Evolutionary conservation across 2,329 filamentous ascomycete genomes (phyloP).

Genomic region (Fusarium lyarnte): DNA sequence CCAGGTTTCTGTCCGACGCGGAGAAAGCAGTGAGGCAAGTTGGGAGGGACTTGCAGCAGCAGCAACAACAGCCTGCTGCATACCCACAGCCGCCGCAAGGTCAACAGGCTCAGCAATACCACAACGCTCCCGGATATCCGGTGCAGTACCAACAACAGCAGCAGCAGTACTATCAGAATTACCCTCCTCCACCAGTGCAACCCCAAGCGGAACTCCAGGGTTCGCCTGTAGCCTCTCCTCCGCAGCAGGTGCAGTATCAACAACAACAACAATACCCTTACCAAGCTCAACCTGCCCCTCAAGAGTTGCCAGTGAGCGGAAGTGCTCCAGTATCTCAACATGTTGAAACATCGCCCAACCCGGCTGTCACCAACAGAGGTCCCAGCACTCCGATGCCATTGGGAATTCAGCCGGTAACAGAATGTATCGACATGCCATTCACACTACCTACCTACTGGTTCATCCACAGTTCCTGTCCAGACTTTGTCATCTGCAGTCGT

Average conservation of each 20-base stretch:
- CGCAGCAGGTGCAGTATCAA: background rate
- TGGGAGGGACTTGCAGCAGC: background rate
- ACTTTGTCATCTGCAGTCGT: background rate
- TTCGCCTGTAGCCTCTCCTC: background rate
- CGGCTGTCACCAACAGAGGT: fast-evolving
- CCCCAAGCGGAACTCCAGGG: background rate
- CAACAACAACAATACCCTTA: background rate
- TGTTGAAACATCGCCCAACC: fast-evolving
- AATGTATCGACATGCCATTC: background rate
- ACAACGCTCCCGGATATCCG: background rate
- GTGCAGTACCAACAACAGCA: background rate
- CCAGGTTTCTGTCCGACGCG: background rate
- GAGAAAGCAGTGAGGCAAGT: background rate
- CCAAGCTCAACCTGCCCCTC: background rate
- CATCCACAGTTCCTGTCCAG: background rate
- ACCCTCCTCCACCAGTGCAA: background rate
- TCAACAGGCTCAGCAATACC: background rate
- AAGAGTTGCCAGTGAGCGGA: fast-evolving
- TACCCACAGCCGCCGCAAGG: background rate
- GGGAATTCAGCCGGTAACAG: background rate
- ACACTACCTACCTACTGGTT: background rate
- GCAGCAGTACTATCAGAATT: background rate
- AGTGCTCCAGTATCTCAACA: fast-evolving
- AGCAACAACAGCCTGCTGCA: background rate
- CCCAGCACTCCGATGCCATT: background rate